Evolutionary conservation across 2,329 filamentous ascomycete species (phyloP).

Genomic region (Aspergillus fructus): DNA sequence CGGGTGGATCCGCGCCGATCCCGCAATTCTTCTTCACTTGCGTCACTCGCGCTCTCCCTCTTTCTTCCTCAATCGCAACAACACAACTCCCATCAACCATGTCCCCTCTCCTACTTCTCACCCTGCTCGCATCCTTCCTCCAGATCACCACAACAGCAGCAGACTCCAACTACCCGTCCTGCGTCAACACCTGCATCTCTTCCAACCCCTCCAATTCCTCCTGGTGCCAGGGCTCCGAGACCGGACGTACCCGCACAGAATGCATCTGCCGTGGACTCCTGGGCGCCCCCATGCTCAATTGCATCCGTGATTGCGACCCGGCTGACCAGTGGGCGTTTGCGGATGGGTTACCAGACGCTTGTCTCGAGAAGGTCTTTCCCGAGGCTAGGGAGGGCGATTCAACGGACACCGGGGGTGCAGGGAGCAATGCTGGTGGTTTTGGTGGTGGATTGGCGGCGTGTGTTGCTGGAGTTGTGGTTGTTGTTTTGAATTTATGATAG

Average conservation of each 20-base stretch:
- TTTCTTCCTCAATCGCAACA: not conserved
- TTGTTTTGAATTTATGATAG: too few relatives aligned
- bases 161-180: not conserved
- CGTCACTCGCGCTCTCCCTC: too few relatives aligned
- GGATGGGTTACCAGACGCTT: not conserved
- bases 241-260: not conserved
- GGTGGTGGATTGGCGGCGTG: too few relatives aligned
- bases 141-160: not conserved
- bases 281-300: not conserved
- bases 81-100: not conserved
- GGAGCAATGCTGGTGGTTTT: not conserved
- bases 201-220: not conserved
- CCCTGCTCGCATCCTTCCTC: not conserved
- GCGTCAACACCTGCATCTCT: not conserved
- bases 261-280: not conserved
- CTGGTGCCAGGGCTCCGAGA: constrained; percentile 1
- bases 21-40: too few relatives aligned
- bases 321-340: constrained; percentile 1
- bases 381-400: not conserved
- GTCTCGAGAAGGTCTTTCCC: not conserved
- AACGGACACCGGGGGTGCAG: not conserved
- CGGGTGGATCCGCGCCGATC: too few relatives aligned
- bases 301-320: not conserved
- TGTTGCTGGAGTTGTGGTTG: not conserved
- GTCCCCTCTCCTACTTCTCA: not conserved